Evolutionary conservation across 2,329 filamentous ascomycete genomes (phyloP).

Genomic region (Fragosphaeria purpurea): DNA sequence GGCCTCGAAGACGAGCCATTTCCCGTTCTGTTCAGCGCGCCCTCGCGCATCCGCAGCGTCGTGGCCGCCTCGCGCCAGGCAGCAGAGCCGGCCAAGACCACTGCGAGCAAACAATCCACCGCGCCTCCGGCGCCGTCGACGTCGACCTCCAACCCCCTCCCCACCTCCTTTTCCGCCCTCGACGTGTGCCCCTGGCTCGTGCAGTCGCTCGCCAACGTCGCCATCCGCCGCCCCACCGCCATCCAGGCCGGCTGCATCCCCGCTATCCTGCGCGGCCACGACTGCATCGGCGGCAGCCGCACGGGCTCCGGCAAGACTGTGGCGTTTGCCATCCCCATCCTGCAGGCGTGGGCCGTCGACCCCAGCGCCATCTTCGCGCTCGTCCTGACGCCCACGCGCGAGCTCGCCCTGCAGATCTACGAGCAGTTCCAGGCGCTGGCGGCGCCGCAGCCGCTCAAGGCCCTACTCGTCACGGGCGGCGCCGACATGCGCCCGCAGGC

Average conservation of each 20-base stretch:
- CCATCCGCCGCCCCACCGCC: conserved; percentile 78
- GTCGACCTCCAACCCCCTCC: conserved; percentile 33
- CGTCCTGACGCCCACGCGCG: conserved; percentile 79
- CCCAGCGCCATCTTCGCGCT: conserved; percentile 85
- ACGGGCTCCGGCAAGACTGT: conserved; percentile 97
- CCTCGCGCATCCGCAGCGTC: conserved; percentile 40
- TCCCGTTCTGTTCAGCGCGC: conserved; percentile 36
- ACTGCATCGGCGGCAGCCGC: conserved; percentile 89
- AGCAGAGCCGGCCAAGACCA: too few species aligned
- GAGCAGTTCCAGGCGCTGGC: conserved; percentile 94
- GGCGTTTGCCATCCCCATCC: conserved; percentile 86
- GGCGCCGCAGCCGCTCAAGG: conserved; percentile 76
- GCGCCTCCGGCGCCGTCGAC: too few species aligned
- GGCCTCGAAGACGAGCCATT: conserved; percentile 18
- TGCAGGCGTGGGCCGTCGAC: conserved; percentile 89
- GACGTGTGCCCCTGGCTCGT: conserved; percentile 80
- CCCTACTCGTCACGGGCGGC: conserved; percentile 82
- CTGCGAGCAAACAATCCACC: too few species aligned
- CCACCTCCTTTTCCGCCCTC: conserved; percentile 64
- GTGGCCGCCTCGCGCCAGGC: too few species aligned
- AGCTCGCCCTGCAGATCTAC: conserved; percentile 90
- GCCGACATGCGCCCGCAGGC: conserved; percentile 89
- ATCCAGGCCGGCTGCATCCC: conserved; percentile 93
- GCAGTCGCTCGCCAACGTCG: conserved; percentile 62
- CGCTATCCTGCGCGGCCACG: conserved; percentile 78